phyloP scores from a whole-genome alignment of 345 rosid genomes.

The Laguncularia racemosa region DNA sequence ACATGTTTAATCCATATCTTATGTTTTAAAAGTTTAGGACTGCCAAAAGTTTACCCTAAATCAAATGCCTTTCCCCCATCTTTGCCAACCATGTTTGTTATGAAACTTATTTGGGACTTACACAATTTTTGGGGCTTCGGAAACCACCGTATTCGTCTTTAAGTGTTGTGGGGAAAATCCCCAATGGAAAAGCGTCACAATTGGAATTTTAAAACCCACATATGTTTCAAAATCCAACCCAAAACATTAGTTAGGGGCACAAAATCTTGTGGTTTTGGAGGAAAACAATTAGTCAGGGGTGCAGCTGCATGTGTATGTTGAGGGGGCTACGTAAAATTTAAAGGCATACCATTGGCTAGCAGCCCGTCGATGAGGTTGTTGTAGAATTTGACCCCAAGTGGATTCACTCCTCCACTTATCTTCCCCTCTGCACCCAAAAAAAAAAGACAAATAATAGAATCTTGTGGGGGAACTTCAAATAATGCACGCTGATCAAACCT shows the following conservation, averaged over 20 bases:
- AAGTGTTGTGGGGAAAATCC: constrained; percentile 54
- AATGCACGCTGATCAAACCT: too few relatives aligned
- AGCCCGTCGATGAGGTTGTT: constrained; percentile 23
- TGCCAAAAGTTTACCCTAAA: not conserved
- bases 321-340: not conserved
- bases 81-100: not conserved
- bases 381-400: constrained; percentile 18
- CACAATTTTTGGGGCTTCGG: constrained; percentile 34
- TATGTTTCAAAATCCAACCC: too few relatives aligned
- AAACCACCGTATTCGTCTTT: constrained; percentile 58
- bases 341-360: constrained; percentile 16
- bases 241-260: too few relatives aligned
- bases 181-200: constrained; percentile 51
- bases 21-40: not conserved
- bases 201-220: constrained; percentile 47
- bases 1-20: not conserved
- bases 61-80: not conserved
- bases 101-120: constrained; percentile 14
- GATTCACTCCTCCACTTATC: constrained; percentile 19
- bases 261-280: too few relatives aligned
- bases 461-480: too few relatives aligned
- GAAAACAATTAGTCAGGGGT: too few relatives aligned
- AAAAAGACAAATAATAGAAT: too few relatives aligned
- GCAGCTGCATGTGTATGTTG: not conserved
- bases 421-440: constrained; percentile 9